A percentile compares a stretch with the other conserved stretches of the same genome.
These are phyloP conservation scores for Durio zibethinus DNA, from an alignment of 345 rosid genomes.

Conservation along the genomic window DNA sequence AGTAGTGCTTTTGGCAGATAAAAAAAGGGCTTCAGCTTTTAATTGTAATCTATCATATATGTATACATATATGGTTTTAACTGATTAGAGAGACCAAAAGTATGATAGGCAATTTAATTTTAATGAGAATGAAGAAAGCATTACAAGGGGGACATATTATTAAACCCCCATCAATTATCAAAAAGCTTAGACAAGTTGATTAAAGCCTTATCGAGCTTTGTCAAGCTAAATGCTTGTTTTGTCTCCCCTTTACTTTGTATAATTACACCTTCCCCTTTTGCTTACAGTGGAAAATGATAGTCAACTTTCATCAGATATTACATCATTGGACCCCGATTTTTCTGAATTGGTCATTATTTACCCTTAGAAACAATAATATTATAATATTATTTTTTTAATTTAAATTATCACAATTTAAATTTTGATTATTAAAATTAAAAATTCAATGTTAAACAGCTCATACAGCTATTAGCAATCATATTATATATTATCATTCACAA, in stretches of 20 bases:
- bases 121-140: constrained; percentile 19
- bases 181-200: constrained; percentile 18
- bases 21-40: background rate
- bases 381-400: too few relatives aligned
- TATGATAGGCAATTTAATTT: constrained; percentile 25
- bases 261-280: constrained; percentile 23
- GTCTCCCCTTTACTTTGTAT: constrained; percentile 23
- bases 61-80: too few relatives aligned
- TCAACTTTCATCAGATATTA: constrained; percentile 36
- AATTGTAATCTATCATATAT: background rate
- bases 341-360: background rate
- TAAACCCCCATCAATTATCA: background rate
- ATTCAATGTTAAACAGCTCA: too few relatives aligned
- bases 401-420: too few relatives aligned
- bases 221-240: constrained; percentile 19
- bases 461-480: too few relatives aligned
- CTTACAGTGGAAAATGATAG: constrained; percentile 32
- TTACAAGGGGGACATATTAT: constrained; percentile 21
- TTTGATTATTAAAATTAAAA: too few relatives aligned
- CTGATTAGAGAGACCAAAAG: constrained; percentile 9
- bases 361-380: background rate
- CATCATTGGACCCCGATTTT: constrained; percentile 22
- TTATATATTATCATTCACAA: background rate
- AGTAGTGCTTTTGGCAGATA: background rate
- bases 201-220: constrained; percentile 12